A percentile compares a stretch with the other conserved stretches of the same genome.
Evolutionary conservation across 2,329 filamentous ascomycete genomes (phyloP).

Genomic region (Camptophora hylomeconis): DNA sequence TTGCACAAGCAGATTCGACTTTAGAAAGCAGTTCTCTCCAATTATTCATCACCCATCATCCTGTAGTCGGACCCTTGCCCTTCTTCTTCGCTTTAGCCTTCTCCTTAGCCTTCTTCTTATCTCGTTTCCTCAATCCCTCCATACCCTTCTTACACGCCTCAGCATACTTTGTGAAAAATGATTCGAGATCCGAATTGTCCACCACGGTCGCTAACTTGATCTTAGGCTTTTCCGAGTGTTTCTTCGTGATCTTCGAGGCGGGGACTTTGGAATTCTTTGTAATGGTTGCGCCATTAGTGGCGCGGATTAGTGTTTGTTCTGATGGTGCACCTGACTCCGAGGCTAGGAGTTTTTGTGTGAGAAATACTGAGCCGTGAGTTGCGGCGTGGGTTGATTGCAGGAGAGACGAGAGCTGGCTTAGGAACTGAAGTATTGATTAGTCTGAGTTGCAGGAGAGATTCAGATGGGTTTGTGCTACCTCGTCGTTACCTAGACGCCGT

Average conservation of each 20-base stretch:
- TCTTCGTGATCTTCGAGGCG: constrained; percentile 27
- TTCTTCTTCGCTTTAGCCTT: constrained; percentile 60
- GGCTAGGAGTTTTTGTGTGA: constrained; percentile 28
- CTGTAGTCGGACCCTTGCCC: constrained; percentile 40
- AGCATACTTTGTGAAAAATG: constrained; percentile 73
- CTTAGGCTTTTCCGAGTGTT: constrained; percentile 44
- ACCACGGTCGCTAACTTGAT: constrained; percentile 77
- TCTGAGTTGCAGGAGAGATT: too few species aligned
- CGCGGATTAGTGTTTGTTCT: constrained; percentile 65
- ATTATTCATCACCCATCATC: too few species aligned
- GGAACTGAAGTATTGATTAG: constrained; percentile 28
- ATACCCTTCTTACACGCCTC: constrained; percentile 86
- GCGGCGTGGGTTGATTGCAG: constrained; percentile 27
- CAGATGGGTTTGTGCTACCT: constrained; percentile 26
- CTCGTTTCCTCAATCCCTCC: constrained; percentile 79
- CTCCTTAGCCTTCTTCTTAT: constrained; percentile 72
- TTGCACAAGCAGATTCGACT: too few species aligned
- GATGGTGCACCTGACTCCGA: constrained; percentile 40
- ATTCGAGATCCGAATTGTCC: constrained; percentile 58
- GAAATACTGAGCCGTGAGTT: constrained; percentile 29
- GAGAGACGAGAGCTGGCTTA: constrained; percentile 27
- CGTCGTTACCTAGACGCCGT: constrained; percentile 27
- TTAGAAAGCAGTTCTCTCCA: too few species aligned
- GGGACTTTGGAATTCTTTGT: constrained; percentile 25
- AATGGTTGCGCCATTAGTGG: constrained; percentile 61